A percentile compares a stretch with the other conserved stretches of the same genome.
These are phyloP conservation scores for Rhodotorula mucilaginosa DNA, from an alignment of 1,284 basidiomycete genomes.

Conservation along the genomic window DNA sequence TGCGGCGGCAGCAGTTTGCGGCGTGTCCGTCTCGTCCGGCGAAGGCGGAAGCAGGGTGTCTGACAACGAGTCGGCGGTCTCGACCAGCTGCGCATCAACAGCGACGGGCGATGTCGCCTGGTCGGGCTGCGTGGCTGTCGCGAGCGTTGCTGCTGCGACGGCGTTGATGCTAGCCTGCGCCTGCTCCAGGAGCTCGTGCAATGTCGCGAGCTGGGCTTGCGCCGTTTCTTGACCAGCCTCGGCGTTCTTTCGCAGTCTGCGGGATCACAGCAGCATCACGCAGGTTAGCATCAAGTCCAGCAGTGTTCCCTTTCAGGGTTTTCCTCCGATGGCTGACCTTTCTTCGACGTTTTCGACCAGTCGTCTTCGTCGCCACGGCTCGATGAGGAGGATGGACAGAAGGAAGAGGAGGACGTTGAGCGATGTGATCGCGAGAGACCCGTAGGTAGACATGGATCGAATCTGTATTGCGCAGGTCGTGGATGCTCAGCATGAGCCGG, in stretches of 20 bases:
- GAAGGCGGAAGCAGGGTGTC: not conserved
- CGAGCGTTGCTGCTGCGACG: conserved; percentile 14
- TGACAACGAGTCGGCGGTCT: not conserved
- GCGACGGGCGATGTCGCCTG: not conserved
- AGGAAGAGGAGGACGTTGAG: conserved; percentile 86
- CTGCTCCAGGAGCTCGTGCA: conserved; percentile 28
- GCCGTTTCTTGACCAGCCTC: conserved; percentile 31
- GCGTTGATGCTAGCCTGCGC: conserved; percentile 32
- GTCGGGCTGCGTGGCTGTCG: not conserved
- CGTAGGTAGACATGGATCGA: conserved; percentile 84
- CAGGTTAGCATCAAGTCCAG: too few species aligned
- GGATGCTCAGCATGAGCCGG: not conserved
- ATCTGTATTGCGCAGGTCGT: conserved; percentile 53
- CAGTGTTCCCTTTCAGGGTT: too few species aligned
- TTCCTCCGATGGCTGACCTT: conserved; percentile 13
- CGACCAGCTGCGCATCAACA: not conserved
- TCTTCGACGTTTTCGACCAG: conserved; percentile 82
- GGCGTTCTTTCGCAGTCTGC: conserved; percentile 25
- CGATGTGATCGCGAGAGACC: conserved; percentile 73
- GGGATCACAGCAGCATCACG: too few species aligned
- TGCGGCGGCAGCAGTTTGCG: too few species aligned
- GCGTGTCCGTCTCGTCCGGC: not conserved
- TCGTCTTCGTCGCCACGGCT: conserved; percentile 85
- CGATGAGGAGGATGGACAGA: conserved; percentile 78
- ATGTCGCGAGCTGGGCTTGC: conserved; percentile 18